Evolutionary conservation across 441 rosid genomes (phyloP), one percentile per base, ranked within the genome.

Genomic region (Erodium trifolium): DNA sequence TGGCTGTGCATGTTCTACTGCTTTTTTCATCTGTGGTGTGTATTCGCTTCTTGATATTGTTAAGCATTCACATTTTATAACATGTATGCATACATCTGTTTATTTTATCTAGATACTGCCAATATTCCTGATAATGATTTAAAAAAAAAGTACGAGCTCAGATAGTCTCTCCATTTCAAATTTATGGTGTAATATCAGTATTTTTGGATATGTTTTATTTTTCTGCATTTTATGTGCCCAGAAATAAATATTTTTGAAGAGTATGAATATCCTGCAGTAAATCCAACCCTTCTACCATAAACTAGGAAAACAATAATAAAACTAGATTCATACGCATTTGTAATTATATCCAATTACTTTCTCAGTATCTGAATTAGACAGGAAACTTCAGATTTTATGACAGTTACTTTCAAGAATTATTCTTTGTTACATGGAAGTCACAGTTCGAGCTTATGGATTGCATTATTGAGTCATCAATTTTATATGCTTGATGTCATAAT

Each of bases 1-100:
- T 95, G 99, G 98, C 99, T 95, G 71, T 95, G 99, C 91, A 88
- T 90, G 99, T 95, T 92, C 92, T 92, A 95, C 88, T 90, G 97
- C 85, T 84, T 95, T 74, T 95, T 95, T 80, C 99, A 95, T 78
- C 88, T 92, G 69, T 95, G 99, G 99, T 92, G 78, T 72, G 86
- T 76, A 63, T 17, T 10, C 6, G 4, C 67, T 67, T 73, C 65
- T 41, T 11, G 53, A 47, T 47, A 11, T 12, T 3, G 53, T 47
- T 4, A 47, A 47, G 53, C 53, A 47, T 11, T 47, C 53, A 47
- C 53, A 47, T 11, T 47, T 47, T 11, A 12, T 47, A 47, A 47
- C 53, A 47, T 12, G 10, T 63, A 23, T 63, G 66, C 39, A 11
- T 10, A 23, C 8, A 37, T 6, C 11, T 43, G 17, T 27, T 27